Percentiles rank a stretch among this genome's conserved stretches.
These are phyloP conservation scores for Fusarium tupiense DNA, from an alignment of 2,329 filamentous ascomycete species.

Conservation along the genomic window DNA sequence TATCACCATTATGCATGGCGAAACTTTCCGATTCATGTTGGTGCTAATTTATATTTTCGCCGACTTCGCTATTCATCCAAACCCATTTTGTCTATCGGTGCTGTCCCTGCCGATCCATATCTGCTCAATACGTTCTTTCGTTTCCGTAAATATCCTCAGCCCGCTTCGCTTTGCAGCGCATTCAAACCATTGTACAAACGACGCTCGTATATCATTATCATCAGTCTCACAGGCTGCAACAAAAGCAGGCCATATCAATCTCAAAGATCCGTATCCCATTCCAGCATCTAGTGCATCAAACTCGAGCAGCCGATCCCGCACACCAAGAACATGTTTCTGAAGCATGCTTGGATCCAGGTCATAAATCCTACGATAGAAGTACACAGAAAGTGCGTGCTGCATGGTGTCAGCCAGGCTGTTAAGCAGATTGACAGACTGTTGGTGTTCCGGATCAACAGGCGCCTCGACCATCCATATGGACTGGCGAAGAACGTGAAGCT, in stretches of 20 bases:
- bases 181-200: conserved; percentile 21
- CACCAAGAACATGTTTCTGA: conserved; percentile 16
- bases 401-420: conserved; percentile 19
- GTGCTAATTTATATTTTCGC: not conserved
- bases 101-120: conserved; percentile 11
- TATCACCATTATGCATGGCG: not conserved
- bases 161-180: conserved; percentile 10
- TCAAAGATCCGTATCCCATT: conserved; percentile 22
- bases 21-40: not conserved
- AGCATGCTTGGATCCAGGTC: conserved; percentile 21
- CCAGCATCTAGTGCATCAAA: conserved; percentile 22
- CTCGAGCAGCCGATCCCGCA: conserved; percentile 21
- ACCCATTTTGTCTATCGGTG: not conserved
- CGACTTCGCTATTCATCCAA: not conserved
- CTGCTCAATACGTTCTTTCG: conserved; percentile 5
- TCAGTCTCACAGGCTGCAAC: conserved; percentile 24
- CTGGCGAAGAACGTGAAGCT: conserved; percentile 6
- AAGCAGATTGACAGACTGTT: conserved; percentile 8
- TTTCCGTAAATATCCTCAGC: conserved; percentile 21
- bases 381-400: conserved; percentile 25
- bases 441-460: conserved; percentile 7
- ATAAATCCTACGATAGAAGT: conserved; percentile 29
- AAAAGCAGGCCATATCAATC: conserved; percentile 30
- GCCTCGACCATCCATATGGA: conserved; percentile 8
- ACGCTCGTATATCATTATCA: not conserved